Evolutionary conservation across 441 rosid species (phyloP).

Genomic region (Syzygium malaccense): DNA sequence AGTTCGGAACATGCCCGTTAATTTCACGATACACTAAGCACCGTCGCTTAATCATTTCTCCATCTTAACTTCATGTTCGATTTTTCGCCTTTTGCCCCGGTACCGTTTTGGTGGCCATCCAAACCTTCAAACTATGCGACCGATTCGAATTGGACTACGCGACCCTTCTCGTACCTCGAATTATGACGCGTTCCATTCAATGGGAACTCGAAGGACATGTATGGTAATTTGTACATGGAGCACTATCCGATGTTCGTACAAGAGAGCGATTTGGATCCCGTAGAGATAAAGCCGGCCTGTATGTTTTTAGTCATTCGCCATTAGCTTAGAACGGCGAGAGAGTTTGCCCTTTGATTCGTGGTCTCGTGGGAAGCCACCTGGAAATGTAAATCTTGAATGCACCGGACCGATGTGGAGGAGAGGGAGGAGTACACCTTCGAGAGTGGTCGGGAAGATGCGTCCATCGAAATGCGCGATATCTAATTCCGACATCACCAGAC

Average conservation of each 20-base stretch:
- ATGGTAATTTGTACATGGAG: neutral
- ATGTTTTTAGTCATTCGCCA: too few species aligned
- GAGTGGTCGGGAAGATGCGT: neutral
- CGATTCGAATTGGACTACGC: neutral
- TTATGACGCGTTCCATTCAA: neutral
- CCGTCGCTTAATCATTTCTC: too few species aligned
- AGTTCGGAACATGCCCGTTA: fast-evolving
- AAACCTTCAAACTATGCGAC: neutral
- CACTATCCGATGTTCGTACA: too few species aligned
- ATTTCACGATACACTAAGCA: fast-evolving
- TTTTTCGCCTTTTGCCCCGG: neutral
- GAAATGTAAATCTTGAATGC: neutral
- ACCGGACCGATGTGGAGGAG: neutral
- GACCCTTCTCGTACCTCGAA: neutral
- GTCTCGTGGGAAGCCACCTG: neutral
- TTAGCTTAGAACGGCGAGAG: neutral
- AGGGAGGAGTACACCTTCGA: neutral
- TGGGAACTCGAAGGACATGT: neutral
- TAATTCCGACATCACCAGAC: neutral
- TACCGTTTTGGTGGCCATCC: neutral
- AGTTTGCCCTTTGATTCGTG: neutral
- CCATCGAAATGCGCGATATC: neutral
- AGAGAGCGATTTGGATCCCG: neutral
- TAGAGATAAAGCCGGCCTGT: neutral
- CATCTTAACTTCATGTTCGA: neutral